Percentiles rank a stretch among this genome's conserved stretches.
Evolutionary conservation across 2,329 filamentous ascomycete species (phyloP).

Genomic region (Neofusicoccum parvum): DNA sequence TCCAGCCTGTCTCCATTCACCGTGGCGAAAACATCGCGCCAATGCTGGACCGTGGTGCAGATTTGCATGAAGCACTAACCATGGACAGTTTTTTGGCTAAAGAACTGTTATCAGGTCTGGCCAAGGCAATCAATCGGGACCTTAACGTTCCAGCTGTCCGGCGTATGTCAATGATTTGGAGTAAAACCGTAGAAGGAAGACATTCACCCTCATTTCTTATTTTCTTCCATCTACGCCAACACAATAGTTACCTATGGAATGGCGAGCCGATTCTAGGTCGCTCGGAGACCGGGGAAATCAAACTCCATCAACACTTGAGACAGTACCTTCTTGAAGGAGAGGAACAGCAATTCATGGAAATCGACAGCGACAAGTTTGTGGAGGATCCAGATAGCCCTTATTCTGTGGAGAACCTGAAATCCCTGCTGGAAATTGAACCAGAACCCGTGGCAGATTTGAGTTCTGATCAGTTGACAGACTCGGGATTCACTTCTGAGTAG

Average conservation of each 20-base stretch:
- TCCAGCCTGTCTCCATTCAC: too few relatives aligned
- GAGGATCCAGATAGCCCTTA: not conserved
- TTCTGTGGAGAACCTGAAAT: not conserved
- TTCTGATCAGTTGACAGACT: too few relatives aligned
- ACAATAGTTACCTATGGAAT: too few relatives aligned
- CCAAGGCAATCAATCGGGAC: too few relatives aligned
- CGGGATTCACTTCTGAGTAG: too few relatives aligned
- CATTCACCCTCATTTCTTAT: not conserved
- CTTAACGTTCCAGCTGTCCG: not conserved
- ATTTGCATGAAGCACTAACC: not conserved
- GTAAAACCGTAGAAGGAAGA: not conserved
- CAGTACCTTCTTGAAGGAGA: not conserved
- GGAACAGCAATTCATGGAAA: not conserved
- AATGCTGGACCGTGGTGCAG: not conserved
- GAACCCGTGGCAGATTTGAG: too few relatives aligned
- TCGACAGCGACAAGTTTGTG: not conserved
- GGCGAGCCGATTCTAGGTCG: too few relatives aligned
- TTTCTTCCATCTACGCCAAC: not conserved
- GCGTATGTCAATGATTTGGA: not conserved
- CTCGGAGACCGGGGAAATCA: too few relatives aligned
- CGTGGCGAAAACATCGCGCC: not conserved
- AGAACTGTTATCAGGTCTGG: too few relatives aligned
- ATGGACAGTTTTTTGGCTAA: not conserved
- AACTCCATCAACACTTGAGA: too few relatives aligned
- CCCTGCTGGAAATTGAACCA: too few relatives aligned